phyloP scores from a whole-genome alignment of 768 basidiomycete genomes.

The Pholiota microspora region DNA sequence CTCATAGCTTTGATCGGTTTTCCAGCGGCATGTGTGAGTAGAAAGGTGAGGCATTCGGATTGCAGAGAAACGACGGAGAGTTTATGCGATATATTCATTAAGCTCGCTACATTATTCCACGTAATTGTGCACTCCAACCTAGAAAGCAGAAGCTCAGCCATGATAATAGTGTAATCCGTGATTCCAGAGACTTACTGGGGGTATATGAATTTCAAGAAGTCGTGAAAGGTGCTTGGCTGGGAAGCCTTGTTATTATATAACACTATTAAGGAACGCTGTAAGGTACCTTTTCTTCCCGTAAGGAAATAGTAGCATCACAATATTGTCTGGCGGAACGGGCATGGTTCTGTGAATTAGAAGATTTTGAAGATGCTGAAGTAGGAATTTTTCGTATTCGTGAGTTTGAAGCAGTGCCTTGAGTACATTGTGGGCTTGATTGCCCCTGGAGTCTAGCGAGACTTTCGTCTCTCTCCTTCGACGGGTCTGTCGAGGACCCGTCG shows the following conservation, averaged over 20 bases:
- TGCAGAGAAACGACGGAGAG: slow-evolving; percentile 82
- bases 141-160: slow-evolving; percentile 9
- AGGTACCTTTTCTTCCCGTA: slow-evolving; percentile 83
- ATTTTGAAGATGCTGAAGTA: slow-evolving; percentile 2
- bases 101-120: slow-evolving; percentile 92
- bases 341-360: slow-evolving; percentile 32
- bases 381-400: neutral
- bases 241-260: slow-evolving; percentile 1
- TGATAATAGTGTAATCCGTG: neutral
- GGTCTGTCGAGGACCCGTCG: slow-evolving; percentile 23
- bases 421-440: slow-evolving; percentile 3
- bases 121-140: slow-evolving; percentile 84
- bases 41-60: slow-evolving; percentile 79
- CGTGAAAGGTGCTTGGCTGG: slow-evolving; percentile 84
- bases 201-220: slow-evolving; percentile 91
- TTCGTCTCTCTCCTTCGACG: slow-evolving; percentile 39
- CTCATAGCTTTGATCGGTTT: slow-evolving; percentile 91
- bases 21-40: slow-evolving; percentile 90
- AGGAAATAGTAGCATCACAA: slow-evolving; percentile 81
- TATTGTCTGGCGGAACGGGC: slow-evolving; percentile 41
- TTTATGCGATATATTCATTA: slow-evolving; percentile 90
- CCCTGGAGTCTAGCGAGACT: slow-evolving; percentile 65
- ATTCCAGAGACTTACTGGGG: slow-evolving; percentile 64
- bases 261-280: neutral
- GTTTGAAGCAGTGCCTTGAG: neutral